Evolutionary conservation across 805 yeast species (phyloP).

Genomic region (Kluyveromyces dobzhanskii): DNA sequence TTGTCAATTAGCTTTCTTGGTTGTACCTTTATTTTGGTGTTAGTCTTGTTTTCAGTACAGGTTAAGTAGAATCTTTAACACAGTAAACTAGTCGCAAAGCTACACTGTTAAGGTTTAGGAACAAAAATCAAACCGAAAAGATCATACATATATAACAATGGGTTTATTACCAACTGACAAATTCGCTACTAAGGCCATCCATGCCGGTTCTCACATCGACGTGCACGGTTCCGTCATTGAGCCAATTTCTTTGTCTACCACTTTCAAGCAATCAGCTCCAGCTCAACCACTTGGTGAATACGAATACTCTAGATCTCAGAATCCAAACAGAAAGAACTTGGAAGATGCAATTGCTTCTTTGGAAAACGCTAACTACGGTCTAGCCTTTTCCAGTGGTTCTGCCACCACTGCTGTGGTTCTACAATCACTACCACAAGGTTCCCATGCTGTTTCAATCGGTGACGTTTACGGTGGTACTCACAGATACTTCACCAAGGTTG

Average conservation of each 20-base stretch:
- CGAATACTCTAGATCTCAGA: conserved; percentile 79
- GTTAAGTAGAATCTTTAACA: no score
- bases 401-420: conserved; percentile 73
- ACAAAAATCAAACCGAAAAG: no score
- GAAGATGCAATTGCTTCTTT: conserved; percentile 73
- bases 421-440: conserved; percentile 62
- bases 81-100: no score
- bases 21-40: no score
- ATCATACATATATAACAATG: conserved; percentile 13
- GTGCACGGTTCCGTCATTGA: conserved; percentile 81
- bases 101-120: no score
- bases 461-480: conserved; percentile 92
- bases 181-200: conserved; percentile 79
- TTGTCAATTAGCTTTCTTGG: no score
- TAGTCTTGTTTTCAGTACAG: no score
- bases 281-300: conserved; percentile 68
- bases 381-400: conserved; percentile 80
- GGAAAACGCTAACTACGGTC: conserved; percentile 65
- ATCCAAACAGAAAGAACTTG: conserved; percentile 79
- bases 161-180: conserved; percentile 24
- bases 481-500: conserved; percentile 82
- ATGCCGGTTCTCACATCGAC: conserved; percentile 71
- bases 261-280: conserved; percentile 75
- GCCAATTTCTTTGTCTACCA: conserved; percentile 75
- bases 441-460: conserved; percentile 71